Base-by-base conservation (phyloP, 1,139 yeast species). In the Yamadazyma mexicana region DNA sequence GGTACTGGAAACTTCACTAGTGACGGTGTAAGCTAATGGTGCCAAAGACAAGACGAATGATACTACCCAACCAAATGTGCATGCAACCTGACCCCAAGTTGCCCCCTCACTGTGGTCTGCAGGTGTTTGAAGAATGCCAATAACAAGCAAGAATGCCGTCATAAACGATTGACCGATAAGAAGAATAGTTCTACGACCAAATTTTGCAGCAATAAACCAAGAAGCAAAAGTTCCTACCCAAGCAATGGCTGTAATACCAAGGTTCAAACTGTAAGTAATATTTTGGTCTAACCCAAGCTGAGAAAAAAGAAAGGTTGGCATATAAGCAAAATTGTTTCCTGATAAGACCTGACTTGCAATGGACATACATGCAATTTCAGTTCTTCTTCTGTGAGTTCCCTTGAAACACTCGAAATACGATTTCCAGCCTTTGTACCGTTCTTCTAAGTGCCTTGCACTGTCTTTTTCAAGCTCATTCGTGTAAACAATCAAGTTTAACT, bases 21-120 rank as follows among this genome's bases (percentile, higher is more conserved):
- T 77, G 42, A 79, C 58, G 48, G 78, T 70, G 58, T 75, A 81
- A 37, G 75, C 67, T 40, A 78, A 61, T 4, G 86, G 85, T 10
- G 85, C 86, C 35, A 77, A 66, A 2, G 81, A 62, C 44, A 75
- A 60, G 48, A 76, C 56, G 3, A 73, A 62, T 8, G 77, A 78
- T 33, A 66, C 61, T 12, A 66, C 78, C 75, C 77, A 73, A 3
- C 43, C 34, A 45, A 54, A 46, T n/a, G 52, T 47, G 20, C 43
- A 33, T 3, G 43, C 57, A 20, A 55, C 57, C 40, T 55, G 59
- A 3, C 45, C 59, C 58, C 58, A 54, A 32, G 49, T 45, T 6
- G 46, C 47, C 4, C 43, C 34, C 2, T 38, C 22, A 11, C 49
- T 47, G 22, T 54, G 54, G 8, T 59, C 51, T 8, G 46, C 38